phyloP scores from a whole-genome alignment of 768 basidiomycete genomes.

The Cyathus striatus region DNA sequence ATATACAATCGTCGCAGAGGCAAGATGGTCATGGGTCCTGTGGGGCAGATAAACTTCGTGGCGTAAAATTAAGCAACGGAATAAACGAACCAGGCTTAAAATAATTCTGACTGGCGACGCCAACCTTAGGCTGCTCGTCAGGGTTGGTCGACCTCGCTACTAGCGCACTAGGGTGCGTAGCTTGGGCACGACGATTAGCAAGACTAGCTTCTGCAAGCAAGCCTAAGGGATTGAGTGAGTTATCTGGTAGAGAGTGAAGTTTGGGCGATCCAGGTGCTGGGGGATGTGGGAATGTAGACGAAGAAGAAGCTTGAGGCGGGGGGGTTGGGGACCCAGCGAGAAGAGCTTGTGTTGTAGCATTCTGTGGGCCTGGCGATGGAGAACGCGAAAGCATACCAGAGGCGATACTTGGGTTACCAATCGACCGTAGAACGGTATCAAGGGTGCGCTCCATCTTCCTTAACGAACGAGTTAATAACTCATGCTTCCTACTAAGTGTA shows the following conservation, averaged over 20 bases:
- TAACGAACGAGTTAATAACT: slow-evolving; percentile 72
- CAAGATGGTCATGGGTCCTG: slow-evolving; percentile 85
- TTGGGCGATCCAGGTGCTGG: slow-evolving; percentile 66
- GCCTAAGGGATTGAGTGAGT: slow-evolving; percentile 87
- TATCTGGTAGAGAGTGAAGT: slow-evolving; percentile 88
- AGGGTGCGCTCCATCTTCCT: slow-evolving; percentile 90
- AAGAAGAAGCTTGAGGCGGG: slow-evolving; percentile 25
- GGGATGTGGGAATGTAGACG: slow-evolving; percentile 16
- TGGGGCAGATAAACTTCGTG: slow-evolving; percentile 5
- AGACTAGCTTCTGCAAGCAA: slow-evolving; percentile 87
- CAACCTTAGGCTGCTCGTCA: slow-evolving; percentile 47
- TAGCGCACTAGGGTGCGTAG: slow-evolving; percentile 32
- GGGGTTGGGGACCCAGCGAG: slow-evolving; percentile 46
- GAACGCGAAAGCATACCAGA: slow-evolving; percentile 81
- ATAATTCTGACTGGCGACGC: slow-evolving; percentile 83
- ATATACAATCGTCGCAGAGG: slow-evolving; percentile 81
- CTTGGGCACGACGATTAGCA: slow-evolving; percentile 63
- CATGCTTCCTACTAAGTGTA: slow-evolving; percentile 65
- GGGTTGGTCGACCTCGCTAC: slow-evolving; percentile 29
- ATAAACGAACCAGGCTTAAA: slow-evolving; percentile 77
- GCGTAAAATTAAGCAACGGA: neutral
- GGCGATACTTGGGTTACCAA: slow-evolving; percentile 77
- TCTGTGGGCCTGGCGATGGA: slow-evolving; percentile 61
- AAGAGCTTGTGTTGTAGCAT: slow-evolving; percentile 53
- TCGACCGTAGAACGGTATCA: slow-evolving; percentile 86